Percentiles rank a stretch among this genome's conserved stretches.
These are phyloP conservation scores for Prinsepia uniflora DNA, from an alignment of 306 rosid species.

Conservation along the genomic window DNA sequence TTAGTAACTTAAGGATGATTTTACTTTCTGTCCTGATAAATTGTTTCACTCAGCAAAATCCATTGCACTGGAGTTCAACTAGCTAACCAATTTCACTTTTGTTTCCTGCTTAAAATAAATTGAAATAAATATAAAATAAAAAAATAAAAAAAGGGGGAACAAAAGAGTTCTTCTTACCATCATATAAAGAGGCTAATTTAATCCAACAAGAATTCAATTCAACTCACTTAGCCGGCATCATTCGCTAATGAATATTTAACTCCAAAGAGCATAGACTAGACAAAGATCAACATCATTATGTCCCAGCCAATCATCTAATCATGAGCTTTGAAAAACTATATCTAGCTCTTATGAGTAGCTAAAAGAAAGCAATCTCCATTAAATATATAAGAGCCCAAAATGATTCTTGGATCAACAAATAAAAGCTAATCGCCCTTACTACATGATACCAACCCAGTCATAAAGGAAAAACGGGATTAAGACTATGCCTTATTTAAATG, in stretches of 20 bases:
- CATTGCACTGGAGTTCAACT: background rate
- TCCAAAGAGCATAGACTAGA: slow-evolving; percentile 9
- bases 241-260: slow-evolving; percentile 26
- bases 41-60: background rate
- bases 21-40: background rate
- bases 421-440: slow-evolving; percentile 2
- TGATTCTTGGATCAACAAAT: slow-evolving; percentile 10
- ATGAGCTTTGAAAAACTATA: slow-evolving; percentile 32
- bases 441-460: background rate
- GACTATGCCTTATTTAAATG: background rate
- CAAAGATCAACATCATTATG: slow-evolving; percentile 27
- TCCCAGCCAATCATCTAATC: slow-evolving; percentile 34
- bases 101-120: too few relatives aligned
- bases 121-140: too few relatives aligned
- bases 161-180: too few relatives aligned
- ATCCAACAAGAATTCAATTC: slow-evolving; percentile 14
- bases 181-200: background rate
- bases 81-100: slow-evolving; percentile 13
- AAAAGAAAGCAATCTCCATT: slow-evolving; percentile 25
- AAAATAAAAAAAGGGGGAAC: too few relatives aligned
- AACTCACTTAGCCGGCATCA: slow-evolving; percentile 21
- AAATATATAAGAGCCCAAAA: background rate
- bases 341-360: slow-evolving; percentile 30
- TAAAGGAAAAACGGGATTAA: slow-evolving; percentile 3
- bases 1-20: too few relatives aligned